A percentile compares a stretch with the other conserved stretches of the same genome.
Conservation (phyloP, 176 grass and related monocot species). For the Saccharum officinarum region DNA sequence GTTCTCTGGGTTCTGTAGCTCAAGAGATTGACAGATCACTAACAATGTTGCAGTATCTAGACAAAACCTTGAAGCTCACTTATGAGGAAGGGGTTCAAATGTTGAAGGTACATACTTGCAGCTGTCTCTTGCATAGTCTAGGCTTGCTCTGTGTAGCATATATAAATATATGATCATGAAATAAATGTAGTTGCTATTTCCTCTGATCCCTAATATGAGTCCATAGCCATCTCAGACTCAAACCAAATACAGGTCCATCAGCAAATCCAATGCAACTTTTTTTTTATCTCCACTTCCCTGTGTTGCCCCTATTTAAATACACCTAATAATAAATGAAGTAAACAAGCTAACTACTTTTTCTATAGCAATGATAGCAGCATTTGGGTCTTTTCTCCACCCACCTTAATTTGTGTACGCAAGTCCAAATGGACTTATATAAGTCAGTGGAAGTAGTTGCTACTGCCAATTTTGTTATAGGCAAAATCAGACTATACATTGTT, state of each 20-base stretch:
- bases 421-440: not conserved
- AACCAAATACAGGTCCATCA: not conserved
- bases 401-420: not conserved
- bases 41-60: slow-evolving; percentile 71
- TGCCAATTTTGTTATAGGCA: not conserved
- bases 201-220: not conserved
- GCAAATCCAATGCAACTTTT: not conserved
- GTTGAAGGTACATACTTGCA: slow-evolving; percentile 68
- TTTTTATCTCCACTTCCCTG: not conserved
- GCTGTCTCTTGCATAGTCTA: slow-evolving; percentile 12
- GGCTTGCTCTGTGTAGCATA: not conserved
- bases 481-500: not conserved
- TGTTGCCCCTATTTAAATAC: not conserved
- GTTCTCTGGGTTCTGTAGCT: not conserved
- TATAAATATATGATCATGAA: not conserved
- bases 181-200: not conserved
- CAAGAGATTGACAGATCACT: slow-evolving; percentile 22
- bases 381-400: not conserved
- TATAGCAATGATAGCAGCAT: too few species aligned
- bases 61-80: slow-evolving; percentile 77
- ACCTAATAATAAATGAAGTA: not conserved
- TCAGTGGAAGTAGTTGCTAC: not conserved
- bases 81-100: slow-evolving; percentile 89
- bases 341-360: too few species aligned
- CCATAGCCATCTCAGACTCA: not conserved